Conservation (phyloP, 345 rosid species). For the Turritis glabra region DNA sequence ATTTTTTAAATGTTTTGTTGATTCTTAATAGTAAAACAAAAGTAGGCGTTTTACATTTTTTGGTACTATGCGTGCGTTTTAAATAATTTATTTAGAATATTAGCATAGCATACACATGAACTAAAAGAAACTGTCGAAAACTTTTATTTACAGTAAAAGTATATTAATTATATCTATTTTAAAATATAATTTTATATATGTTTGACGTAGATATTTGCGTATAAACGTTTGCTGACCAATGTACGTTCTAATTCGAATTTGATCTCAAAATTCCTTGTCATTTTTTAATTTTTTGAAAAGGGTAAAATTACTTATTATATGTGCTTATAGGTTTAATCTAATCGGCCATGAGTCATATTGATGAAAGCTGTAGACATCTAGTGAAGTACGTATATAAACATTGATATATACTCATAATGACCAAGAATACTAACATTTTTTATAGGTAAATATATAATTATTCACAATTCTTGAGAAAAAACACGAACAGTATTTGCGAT, state of each 20-base stretch:
- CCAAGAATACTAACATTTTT: background rate
- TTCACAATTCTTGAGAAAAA: background rate
- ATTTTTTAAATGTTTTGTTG: too few species aligned
- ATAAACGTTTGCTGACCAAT: background rate
- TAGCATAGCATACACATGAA: background rate
- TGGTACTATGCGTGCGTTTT: background rate
- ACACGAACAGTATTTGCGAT: background rate
- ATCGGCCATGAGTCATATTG: background rate
- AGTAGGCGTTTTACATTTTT: too few species aligned
- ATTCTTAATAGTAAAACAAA: too few species aligned
- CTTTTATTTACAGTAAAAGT: background rate
- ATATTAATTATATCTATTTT: background rate
- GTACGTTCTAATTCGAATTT: background rate
- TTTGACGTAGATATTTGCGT: background rate
- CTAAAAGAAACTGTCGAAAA: background rate
- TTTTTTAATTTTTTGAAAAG: too few species aligned
- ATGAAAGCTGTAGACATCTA: slow-evolving; percentile 6
- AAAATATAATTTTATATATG: background rate
- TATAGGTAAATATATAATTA: background rate
- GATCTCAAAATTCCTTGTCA: background rate
- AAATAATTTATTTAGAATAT: background rate
- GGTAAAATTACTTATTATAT: background rate
- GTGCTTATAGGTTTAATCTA: background rate
- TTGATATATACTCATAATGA: background rate
- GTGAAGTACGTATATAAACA: background rate